Percentiles rank a stretch among this genome's conserved stretches.
phyloP scores from a whole-genome alignment of 768 basidiomycete genomes.

The Mycena leptocephala region DNA sequence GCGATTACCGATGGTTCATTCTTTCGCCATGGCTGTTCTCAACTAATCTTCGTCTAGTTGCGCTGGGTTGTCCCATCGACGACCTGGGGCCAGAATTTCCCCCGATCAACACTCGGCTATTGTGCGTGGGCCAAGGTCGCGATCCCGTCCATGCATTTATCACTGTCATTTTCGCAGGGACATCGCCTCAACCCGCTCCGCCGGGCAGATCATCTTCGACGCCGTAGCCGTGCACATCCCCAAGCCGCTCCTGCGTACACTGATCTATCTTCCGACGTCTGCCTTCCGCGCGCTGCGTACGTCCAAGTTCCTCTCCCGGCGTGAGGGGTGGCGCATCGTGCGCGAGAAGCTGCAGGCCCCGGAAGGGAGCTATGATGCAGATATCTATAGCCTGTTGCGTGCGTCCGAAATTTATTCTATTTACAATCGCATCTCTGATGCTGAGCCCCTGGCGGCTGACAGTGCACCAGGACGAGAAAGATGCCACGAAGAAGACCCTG shows the following conservation, averaged over 20 bases:
- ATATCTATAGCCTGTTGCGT: constrained; percentile 29
- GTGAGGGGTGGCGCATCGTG: constrained; percentile 12
- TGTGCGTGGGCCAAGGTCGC: constrained; percentile 8
- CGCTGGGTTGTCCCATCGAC: constrained; percentile 18
- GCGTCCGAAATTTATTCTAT: background rate
- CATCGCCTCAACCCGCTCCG: constrained; percentile 16
- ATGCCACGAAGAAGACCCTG: constrained; percentile 10
- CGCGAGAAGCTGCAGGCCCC: constrained; percentile 20
- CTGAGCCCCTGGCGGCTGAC: background rate
- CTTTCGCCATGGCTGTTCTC: background rate
- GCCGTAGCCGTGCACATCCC: constrained; percentile 22
- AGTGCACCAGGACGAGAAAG: constrained; percentile 18
- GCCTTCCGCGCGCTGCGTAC: constrained; percentile 24
- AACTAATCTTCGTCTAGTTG: constrained; percentile 12
- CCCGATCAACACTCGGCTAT: constrained; percentile 10
- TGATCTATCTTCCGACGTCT: constrained; percentile 18
- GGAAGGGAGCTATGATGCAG: constrained; percentile 16
- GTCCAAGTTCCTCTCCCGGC: constrained; percentile 17
- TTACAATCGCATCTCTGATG: background rate
- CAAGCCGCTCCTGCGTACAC: constrained; percentile 2
- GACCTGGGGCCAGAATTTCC: constrained; percentile 4
- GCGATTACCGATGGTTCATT: constrained; percentile 19
- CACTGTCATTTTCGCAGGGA: background rate
- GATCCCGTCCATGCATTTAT: background rate
- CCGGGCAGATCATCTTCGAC: constrained; percentile 15